These are phyloP conservation scores for Rhizophagus clarus DNA, from an alignment of 192 early-diverging fungal genomes.

Conservation along the genomic window DNA sequence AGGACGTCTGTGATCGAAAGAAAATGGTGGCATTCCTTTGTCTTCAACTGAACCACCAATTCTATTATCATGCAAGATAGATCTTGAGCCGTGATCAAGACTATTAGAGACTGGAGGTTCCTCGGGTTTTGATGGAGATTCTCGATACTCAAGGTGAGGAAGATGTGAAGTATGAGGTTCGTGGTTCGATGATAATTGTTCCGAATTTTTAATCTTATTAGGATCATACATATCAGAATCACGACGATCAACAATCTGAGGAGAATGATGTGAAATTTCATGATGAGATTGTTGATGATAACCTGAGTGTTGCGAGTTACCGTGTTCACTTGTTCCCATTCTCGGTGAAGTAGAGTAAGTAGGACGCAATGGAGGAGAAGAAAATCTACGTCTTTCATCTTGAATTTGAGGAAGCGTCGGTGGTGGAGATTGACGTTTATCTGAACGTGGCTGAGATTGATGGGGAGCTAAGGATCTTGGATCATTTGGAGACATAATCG, in stretches of 20 bases:
- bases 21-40: slow-evolving; percentile 5
- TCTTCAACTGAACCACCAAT: slow-evolving; percentile 14
- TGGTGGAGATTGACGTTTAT: slow-evolving; percentile 25
- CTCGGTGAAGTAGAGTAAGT: slow-evolving; percentile 14
- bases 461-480: background rate
- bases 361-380: slow-evolving; percentile 12
- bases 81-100: background rate
- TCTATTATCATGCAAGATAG: slow-evolving; percentile 5
- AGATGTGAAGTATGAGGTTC: slow-evolving; percentile 17
- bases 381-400: slow-evolving; percentile 13
- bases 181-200: background rate
- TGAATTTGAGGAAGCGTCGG: slow-evolving; percentile 27
- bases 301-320: background rate
- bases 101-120: background rate
- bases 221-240: slow-evolving; percentile 30
- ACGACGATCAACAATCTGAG: slow-evolving; percentile 25
- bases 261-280: background rate
- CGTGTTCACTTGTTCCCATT: slow-evolving; percentile 10
- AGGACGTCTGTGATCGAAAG: background rate
- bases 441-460: slow-evolving; percentile 19
- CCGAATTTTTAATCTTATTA: slow-evolving; percentile 11
- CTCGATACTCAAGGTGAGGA: slow-evolving; percentile 17
- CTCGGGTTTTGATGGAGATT: slow-evolving; percentile 10
- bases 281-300: slow-evolving; percentile 21
- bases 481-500: slow-evolving; percentile 24